A percentile compares a stretch with the other conserved stretches of the same genome.
These are phyloP conservation scores for Sporisorium iseilematis-ciliati DNA, from an alignment of 1,284 basidiomycete genomes.

Conservation along the genomic window DNA sequence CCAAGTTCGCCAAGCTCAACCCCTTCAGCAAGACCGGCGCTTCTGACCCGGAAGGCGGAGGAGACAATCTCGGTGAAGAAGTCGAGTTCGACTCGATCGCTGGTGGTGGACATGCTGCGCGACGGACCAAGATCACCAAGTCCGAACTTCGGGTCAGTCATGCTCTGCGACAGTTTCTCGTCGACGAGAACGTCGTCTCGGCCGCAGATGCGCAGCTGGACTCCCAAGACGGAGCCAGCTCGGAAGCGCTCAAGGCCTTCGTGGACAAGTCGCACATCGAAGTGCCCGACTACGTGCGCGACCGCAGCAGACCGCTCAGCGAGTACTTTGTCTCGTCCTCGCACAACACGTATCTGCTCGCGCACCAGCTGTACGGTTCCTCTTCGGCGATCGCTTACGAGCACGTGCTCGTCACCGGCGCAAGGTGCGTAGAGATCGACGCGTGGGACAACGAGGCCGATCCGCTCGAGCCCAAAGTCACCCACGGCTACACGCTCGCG, in stretches of 20 bases:
- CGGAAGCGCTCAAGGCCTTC: slow-evolving; percentile 40
- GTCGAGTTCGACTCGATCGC: slow-evolving; percentile 57
- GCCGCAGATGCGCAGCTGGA: slow-evolving; percentile 41
- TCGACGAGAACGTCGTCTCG: slow-evolving; percentile 39
- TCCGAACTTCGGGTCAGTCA: slow-evolving; percentile 56
- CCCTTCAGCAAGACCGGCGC: slow-evolving; percentile 49
- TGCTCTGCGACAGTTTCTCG: slow-evolving; percentile 52
- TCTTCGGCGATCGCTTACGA: slow-evolving; percentile 75
- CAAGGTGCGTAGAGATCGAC: slow-evolving; percentile 79
- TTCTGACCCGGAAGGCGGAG: slow-evolving; percentile 52
- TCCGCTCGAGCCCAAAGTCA: slow-evolving; percentile 74
- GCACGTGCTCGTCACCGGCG: slow-evolving; percentile 74
- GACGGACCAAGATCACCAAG: slow-evolving; percentile 53
- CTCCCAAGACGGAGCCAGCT: slow-evolving; percentile 13
- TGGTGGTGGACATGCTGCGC: slow-evolving; percentile 60
- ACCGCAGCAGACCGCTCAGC: slow-evolving; percentile 53
- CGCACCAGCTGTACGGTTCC: slow-evolving; percentile 75
- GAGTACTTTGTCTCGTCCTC: slow-evolving; percentile 73
- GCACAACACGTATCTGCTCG: slow-evolving; percentile 75
- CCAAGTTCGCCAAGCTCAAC: slow-evolving; percentile 57
- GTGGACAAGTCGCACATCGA: slow-evolving; percentile 56
- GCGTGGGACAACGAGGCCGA: slow-evolving; percentile 74
- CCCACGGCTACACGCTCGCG: slow-evolving; percentile 71
- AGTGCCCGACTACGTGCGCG: slow-evolving; percentile 51
- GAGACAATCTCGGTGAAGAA: slow-evolving; percentile 60